Base-by-base conservation (phyloP, 805 yeast species). In the Allodekkera sacchari region DNA sequence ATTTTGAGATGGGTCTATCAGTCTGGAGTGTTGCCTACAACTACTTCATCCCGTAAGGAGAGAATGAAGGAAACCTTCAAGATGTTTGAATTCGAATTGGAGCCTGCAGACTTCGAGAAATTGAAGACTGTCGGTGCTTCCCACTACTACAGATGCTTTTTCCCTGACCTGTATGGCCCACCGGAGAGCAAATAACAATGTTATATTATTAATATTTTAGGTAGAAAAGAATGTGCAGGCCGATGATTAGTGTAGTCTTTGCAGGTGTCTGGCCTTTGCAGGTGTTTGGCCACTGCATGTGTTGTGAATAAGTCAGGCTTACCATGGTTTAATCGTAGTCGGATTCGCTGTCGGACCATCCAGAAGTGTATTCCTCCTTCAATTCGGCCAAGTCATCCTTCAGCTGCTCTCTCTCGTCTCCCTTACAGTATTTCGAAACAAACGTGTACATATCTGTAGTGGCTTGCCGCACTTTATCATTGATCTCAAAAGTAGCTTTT, bases 1-100 rank as follows among this genome's bases (percentile, higher is more conserved):
- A 55, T 82, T 36, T 63, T 83, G 39, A 65, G 84, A 52, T 83
- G 85, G 81, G 77, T 78, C 7, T 63, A 71, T 35, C 78, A 77
- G 49, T 55, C 55, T 13, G 82, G 80, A 12, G 67, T 77, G 6
- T 49, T 82, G 24, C 94, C 94, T 16, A 59, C 84, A 14, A 84
- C 95, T 5, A 82, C 92, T 9, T 72, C 87, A 3, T 65, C 78
- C 3, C 69, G 71, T 34, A 49, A 51, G 17, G 66, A 66, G 31
- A 68, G 94, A 52, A 63, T 81, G 39, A 47, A 56, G 36, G 74
- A 76, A 44, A 66, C 75, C 11, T 58, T 74, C 38, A 68, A 70
- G 12, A 56, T 78, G 21, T 74, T 73, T 41, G 64, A 63, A 21
- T 78, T 83, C 41, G 50, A 66, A 40, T 57, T 83, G 35, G 55